Conservation (phyloP, 345 rosid species). For the Passiflora organensis region DNA sequence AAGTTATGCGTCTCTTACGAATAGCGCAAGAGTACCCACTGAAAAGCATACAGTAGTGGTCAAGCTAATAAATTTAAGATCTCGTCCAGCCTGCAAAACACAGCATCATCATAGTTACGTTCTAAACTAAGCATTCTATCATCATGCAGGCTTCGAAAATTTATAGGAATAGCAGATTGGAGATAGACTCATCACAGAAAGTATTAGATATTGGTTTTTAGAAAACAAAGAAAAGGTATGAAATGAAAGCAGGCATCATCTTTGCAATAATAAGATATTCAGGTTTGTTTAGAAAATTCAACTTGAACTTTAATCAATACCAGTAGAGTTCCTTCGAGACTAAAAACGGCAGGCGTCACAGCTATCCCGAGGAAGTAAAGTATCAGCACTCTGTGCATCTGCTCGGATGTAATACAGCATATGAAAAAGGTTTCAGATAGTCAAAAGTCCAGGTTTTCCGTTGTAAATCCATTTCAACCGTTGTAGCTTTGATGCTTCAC, state of each 20-base stretch:
- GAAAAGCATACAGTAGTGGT: constrained; percentile 66
- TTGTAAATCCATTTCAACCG: background rate
- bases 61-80: constrained; percentile 64
- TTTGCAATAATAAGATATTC: no score
- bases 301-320: constrained; percentile 26
- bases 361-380: constrained; percentile 63
- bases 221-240: background rate
- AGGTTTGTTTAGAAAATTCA: background rate
- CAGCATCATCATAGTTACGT: background rate
- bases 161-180: background rate
- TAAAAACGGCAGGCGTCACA: constrained; percentile 59
- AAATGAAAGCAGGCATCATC: no score
- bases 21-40: constrained; percentile 42
- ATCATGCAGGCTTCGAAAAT: background rate
- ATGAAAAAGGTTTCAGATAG: background rate
- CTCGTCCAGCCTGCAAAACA: constrained; percentile 67
- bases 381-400: constrained; percentile 82
- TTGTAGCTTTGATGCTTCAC: background rate
- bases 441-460: background rate
- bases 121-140: background rate
- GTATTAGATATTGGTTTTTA: no score
- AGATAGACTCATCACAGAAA: background rate
- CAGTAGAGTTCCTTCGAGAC: constrained; percentile 86
- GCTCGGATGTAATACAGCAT: constrained; percentile 17
- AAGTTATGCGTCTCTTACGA: constrained; percentile 37